Evolutionary conservation across 2,329 filamentous ascomycete genomes (phyloP).

Genomic region (Fusarium chuoi): DNA sequence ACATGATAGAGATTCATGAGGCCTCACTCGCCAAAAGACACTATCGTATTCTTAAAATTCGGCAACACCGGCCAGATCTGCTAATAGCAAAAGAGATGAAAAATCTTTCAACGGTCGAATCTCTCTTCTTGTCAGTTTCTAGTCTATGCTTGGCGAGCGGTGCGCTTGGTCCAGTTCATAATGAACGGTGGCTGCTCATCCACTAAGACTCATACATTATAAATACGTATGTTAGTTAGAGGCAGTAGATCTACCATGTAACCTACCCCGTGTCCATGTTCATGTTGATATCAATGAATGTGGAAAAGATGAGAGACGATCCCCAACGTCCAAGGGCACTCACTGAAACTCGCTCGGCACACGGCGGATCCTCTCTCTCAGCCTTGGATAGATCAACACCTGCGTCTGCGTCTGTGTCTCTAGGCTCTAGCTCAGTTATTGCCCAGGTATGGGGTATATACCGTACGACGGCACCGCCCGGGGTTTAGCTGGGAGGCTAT

Average conservation of each 20-base stretch:
- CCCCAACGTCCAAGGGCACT: not conserved
- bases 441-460: conserved; percentile 19
- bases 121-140: not conserved
- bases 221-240: not conserved
- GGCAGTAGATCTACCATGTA: conserved; percentile 10
- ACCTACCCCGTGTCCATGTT: conserved; percentile 13
- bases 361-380: conserved; percentile 1
- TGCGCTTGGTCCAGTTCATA: not conserved
- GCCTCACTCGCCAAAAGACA: not conserved
- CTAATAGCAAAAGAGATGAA: not conserved
- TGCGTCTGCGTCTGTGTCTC: not conserved
- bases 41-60: not conserved
- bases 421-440: not conserved
- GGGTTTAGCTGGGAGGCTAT: not conserved
- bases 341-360: conserved; percentile 13
- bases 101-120: conserved; percentile 13
- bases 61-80: conserved; percentile 3
- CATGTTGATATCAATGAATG: not conserved
- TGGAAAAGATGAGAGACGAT: not conserved
- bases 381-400: conserved; percentile 7
- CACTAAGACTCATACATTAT: conserved; percentile 1
- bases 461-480: conserved; percentile 26
- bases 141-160: conserved; percentile 4
- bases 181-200: not conserved
- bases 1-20: not conserved